A percentile compares a stretch with the other conserved stretches of the same genome.
Evolutionary conservation across 2,329 filamentous ascomycete species (phyloP).

Genomic region (Graphium sp.): DNA sequence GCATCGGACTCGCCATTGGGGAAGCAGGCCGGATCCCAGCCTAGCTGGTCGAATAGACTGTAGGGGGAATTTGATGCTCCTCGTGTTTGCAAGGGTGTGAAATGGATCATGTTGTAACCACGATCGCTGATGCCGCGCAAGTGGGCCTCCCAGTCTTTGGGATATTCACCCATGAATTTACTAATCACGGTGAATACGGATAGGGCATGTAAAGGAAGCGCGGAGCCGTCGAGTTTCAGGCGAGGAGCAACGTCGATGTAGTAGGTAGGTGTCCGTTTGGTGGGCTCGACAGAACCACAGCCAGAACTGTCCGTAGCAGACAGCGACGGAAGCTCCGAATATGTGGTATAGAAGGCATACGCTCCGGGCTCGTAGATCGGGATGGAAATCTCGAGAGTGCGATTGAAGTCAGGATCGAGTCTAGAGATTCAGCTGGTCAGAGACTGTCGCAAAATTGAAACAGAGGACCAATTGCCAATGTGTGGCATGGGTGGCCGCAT

Average conservation of each 20-base stretch:
- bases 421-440: constrained; percentile 25
- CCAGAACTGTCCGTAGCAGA: too few species aligned
- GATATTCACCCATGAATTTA: constrained; percentile 95
- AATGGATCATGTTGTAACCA: constrained; percentile 98
- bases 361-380: constrained; percentile 70
- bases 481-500: too few species aligned
- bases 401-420: constrained; percentile 82
- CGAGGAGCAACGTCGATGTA: constrained; percentile 89
- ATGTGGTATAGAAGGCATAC: constrained; percentile 90
- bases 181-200: constrained; percentile 89
- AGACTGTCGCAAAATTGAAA: constrained; percentile 2
- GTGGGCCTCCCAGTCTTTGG: constrained; percentile 78
- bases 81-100: constrained; percentile 80
- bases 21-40: constrained; percentile 70
- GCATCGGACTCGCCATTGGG: constrained; percentile 75
- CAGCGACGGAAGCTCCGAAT: constrained; percentile 70
- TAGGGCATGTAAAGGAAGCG: constrained; percentile 69
- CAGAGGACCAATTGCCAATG: constrained; percentile 2
- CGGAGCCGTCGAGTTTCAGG: constrained; percentile 55
- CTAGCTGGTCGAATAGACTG: constrained; percentile 84
- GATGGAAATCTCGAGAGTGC: constrained; percentile 76
- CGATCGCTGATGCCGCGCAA: constrained; percentile 73
- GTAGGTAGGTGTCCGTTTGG: constrained; percentile 56
- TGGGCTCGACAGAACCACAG: constrained; percentile 21
- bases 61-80: constrained; percentile 92